Conservation (phyloP, 257 asterid species). For the Ilex aquifolium region DNA sequence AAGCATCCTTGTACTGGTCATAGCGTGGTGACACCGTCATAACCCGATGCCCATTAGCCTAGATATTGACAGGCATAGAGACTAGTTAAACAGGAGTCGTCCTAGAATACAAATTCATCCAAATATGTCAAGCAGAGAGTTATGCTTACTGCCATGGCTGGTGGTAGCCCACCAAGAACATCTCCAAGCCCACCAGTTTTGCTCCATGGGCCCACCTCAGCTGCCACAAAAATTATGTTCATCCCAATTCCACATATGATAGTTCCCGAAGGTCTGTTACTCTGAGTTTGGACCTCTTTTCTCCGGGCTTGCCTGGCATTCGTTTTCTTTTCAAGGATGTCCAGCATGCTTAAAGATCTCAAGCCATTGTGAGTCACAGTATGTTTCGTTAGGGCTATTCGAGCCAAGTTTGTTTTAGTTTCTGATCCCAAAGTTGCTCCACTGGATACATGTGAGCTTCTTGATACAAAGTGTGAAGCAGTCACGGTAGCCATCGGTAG, state of each 20-base stretch:
- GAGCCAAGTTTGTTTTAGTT: constrained; percentile 33
- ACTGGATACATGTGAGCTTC: background rate
- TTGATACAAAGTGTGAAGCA: constrained; percentile 58
- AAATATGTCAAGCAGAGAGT: background rate
- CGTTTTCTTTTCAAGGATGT: constrained; percentile 26
- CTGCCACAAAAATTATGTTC: constrained; percentile 48
- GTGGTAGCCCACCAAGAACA: constrained; percentile 96
- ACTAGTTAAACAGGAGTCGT: constrained; percentile 3
- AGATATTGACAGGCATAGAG: background rate
- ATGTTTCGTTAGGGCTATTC: constrained; percentile 43
- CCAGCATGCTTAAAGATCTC: constrained; percentile 42
- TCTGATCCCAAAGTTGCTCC: constrained; percentile 29
- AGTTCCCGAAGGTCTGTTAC: constrained; percentile 21
- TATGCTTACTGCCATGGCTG: constrained; percentile 74
- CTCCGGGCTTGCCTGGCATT: constrained; percentile 21
- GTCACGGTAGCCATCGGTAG: constrained; percentile 53
- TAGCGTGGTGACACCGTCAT: constrained; percentile 92
- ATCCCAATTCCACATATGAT: constrained; percentile 60
- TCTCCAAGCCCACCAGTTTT: constrained; percentile 99
- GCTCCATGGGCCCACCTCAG: constrained; percentile 95
- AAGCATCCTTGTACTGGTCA: constrained; percentile 90
- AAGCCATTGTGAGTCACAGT: constrained; percentile 55
- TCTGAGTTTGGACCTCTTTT: constrained; percentile 13
- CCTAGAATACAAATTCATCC: background rate
- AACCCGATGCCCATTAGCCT: constrained; percentile 84